Percentiles rank a stretch among this genome's conserved stretches.
Conservation (phyloP, 305 asterid genomes). For the Fraxinus ornus region DNA sequence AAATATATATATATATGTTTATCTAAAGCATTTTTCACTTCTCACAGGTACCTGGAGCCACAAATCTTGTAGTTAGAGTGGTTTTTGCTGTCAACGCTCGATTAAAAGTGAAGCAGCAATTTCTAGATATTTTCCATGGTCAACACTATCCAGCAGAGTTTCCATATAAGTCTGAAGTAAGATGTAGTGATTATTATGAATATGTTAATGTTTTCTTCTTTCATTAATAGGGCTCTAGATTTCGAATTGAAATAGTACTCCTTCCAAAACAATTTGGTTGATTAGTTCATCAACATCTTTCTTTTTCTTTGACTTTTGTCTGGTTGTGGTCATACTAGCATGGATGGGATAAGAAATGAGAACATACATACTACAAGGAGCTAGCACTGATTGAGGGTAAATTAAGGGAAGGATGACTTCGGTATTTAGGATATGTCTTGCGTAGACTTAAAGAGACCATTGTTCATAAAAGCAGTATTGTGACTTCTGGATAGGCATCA, state of each 20-base stretch:
- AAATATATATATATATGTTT: neutral
- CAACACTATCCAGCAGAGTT: constrained; percentile 63
- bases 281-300: neutral
- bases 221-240: neutral
- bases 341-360: neutral
- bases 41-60: constrained; percentile 60
- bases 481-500: neutral
- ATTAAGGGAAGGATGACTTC: neutral
- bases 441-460: neutral
- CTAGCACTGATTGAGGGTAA: neutral
- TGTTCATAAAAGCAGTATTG: neutral
- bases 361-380: neutral
- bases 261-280: neutral
- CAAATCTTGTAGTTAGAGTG: constrained; percentile 65
- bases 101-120: constrained; percentile 61
- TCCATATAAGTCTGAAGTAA: constrained; percentile 66
- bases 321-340: neutral
- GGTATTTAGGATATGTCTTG: neutral
- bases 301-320: neutral
- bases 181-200: constrained; percentile 14
- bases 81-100: constrained; percentile 48
- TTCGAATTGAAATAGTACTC: neutral
- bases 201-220: neutral
- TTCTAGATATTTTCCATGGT: constrained; percentile 53
- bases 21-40: neutral